These are phyloP conservation scores for Brassica carinata DNA, from an alignment of 345 rosid genomes.

Conservation along the genomic window DNA sequence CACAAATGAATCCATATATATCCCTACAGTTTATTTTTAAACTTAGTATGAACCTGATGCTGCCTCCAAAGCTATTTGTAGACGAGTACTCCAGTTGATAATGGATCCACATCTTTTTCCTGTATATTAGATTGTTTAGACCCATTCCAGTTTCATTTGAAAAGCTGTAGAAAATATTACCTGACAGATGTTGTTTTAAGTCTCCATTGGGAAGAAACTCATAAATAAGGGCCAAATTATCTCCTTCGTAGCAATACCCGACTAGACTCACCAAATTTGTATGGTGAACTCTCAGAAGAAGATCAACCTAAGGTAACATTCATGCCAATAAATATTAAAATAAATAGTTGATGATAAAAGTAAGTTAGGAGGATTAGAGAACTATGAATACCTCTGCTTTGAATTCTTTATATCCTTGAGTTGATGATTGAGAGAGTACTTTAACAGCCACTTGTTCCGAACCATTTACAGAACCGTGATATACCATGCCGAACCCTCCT, in stretches of 20 bases:
- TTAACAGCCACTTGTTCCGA: neutral
- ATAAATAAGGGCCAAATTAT: neutral
- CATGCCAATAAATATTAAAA: neutral
- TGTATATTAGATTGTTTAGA: neutral
- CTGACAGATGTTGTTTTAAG: neutral
- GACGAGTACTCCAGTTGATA: neutral
- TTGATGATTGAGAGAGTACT: neutral
- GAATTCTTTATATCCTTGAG: neutral
- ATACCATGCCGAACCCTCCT: constrained; percentile 49
- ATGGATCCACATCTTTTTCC: neutral
- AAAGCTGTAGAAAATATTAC: neutral
- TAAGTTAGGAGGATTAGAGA: neutral
- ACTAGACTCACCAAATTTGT: neutral
- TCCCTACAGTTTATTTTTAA: neutral
- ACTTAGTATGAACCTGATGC: neutral
- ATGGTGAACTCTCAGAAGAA: neutral
- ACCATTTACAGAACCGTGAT: neutral
- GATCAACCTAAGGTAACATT: neutral
- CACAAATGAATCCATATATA: neutral
- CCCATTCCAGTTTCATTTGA: neutral
- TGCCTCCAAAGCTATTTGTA: neutral
- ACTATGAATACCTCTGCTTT: neutral
- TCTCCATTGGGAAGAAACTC: neutral
- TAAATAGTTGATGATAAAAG: neutral
- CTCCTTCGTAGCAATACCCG: neutral